phyloP scores from a whole-genome alignment of 2,329 filamentous ascomycete species.

The Drechmeria coniospora region DNA sequence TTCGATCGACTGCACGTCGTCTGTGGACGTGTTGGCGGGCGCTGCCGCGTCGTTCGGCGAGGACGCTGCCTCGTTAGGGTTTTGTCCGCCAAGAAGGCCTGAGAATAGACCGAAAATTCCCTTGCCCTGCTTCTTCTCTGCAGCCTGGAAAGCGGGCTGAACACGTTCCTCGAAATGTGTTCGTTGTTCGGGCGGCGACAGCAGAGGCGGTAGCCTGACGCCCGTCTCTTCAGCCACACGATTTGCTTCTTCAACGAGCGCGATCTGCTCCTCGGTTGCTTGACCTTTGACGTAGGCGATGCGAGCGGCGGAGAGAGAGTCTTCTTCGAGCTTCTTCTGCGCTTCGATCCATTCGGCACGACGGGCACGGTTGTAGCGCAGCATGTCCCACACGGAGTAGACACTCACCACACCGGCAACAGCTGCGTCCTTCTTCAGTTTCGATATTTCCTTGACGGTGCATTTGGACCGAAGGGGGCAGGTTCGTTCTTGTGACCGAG shows the following conservation, averaged over 20 bases:
- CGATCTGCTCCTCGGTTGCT: constrained; percentile 39
- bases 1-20: constrained; percentile 11
- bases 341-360: constrained; percentile 42
- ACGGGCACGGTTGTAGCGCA: constrained; percentile 43
- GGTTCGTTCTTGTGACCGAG: too few relatives aligned
- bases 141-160: constrained; percentile 14
- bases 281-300: constrained; percentile 44
- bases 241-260: constrained; percentile 41
- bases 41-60: constrained; percentile 9
- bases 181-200: constrained; percentile 27
- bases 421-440: constrained; percentile 16
- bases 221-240: constrained; percentile 28
- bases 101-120: constrained; percentile 20
- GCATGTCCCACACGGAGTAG: constrained; percentile 47
- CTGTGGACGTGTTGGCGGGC: constrained; percentile 3
- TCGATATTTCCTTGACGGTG: neutral
- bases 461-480: constrained; percentile 1
- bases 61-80: constrained; percentile 2
- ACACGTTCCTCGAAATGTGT: constrained; percentile 20
- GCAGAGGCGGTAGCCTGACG: constrained; percentile 33
- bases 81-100: constrained; percentile 12
- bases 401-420: constrained; percentile 39
- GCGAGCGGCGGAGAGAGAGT: constrained; percentile 40
- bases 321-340: constrained; percentile 36
- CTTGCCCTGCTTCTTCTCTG: constrained; percentile 15